phyloP scores from a whole-genome alignment of 2,329 filamentous ascomycete species.

The Aureobasidium sp. region DNA sequence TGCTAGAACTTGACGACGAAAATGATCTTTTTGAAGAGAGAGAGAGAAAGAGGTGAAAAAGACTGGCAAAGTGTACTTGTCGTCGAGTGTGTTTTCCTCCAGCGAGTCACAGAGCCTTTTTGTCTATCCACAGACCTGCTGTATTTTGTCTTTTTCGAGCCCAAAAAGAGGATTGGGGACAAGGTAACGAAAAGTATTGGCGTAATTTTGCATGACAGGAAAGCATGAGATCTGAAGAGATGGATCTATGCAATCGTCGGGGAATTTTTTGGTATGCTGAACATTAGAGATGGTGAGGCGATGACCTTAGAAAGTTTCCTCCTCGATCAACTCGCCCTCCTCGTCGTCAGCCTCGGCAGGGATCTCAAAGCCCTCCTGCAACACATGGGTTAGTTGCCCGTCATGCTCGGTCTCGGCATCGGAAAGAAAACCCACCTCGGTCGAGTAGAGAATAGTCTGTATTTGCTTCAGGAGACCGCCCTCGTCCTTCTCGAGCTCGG shows the following conservation, averaged over 20 bases:
- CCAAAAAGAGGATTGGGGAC: neutral
- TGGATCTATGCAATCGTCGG: neutral
- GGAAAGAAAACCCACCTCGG: conserved; percentile 51
- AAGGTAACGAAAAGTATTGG: neutral
- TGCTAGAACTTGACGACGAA: neutral
- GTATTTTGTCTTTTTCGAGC: neutral
- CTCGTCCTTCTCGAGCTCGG: conserved; percentile 88
- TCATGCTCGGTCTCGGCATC: neutral
- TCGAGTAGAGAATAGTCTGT: conserved; percentile 93
- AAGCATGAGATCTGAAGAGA: neutral
- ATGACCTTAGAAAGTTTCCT: conserved; percentile 71
- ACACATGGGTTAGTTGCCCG: neutral
- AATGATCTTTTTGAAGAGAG: neutral
- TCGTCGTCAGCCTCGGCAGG: conserved; percentile 64
- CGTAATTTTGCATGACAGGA: neutral
- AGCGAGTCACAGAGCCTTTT: neutral
- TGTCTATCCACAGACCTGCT: conserved; percentile 5
- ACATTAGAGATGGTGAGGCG: neutral
- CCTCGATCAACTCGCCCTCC: conserved; percentile 57
- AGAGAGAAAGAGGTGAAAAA: neutral
- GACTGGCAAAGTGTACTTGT: neutral
- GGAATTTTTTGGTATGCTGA: neutral
- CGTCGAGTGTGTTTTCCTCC: no score
- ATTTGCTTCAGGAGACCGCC: conserved; percentile 90
- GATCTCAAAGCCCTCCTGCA: conserved; percentile 64